phyloP scores from a whole-genome alignment of 805 yeast species.

The Starmerella vitae region DNA sequence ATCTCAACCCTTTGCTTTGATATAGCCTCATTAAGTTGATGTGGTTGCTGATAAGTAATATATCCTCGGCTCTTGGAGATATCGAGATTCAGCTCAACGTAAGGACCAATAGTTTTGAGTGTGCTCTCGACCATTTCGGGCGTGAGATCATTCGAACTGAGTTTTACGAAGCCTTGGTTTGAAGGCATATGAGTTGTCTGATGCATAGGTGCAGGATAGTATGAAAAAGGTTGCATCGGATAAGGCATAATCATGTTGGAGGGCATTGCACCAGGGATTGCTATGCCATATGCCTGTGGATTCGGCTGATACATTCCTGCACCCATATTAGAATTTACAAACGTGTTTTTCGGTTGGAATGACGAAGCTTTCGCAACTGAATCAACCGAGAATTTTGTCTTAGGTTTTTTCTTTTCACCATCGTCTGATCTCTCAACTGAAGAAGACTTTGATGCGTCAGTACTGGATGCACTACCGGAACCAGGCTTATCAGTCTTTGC shows the following conservation, averaged over 20 bases:
- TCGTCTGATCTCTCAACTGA: background rate
- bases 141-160: background rate
- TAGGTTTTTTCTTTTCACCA: background rate
- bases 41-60: background rate
- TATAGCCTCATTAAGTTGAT: background rate
- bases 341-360: constrained; percentile 5
- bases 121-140: constrained; percentile 19
- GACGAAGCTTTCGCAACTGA: constrained; percentile 6
- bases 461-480: background rate
- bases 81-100: constrained; percentile 14
- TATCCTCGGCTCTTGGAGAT: background rate
- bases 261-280: background rate
- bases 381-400: constrained; percentile 7
- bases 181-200: background rate
- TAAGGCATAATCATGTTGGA: background rate
- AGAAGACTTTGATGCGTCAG: background rate
- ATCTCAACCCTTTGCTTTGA: background rate
- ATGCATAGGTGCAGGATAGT: background rate
- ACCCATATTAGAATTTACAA: background rate
- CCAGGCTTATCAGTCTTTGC: no score
- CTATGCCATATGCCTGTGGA: background rate
- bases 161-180: background rate
- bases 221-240: background rate
- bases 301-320: background rate
- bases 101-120: background rate